phyloP scores from a whole-genome alignment of 23 red algal genomes.

The Gracilaria domingensis region DNA sequence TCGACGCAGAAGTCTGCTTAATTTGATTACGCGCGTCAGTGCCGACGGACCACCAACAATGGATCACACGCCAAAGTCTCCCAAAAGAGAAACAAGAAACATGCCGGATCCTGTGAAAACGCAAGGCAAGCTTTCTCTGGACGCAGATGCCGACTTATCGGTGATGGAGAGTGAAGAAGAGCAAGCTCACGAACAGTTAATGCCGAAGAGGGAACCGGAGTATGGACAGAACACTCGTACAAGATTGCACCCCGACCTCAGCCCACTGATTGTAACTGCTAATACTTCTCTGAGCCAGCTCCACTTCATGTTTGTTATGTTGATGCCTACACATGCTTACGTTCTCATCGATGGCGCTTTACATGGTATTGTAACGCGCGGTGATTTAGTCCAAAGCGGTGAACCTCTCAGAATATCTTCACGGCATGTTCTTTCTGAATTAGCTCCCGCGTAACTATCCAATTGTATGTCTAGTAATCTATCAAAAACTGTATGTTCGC shows the following conservation, averaged over 20 bases:
- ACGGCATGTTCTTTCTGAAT: constrained; percentile 18
- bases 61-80: background rate
- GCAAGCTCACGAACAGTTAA: constrained; percentile 4
- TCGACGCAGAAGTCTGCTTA: constrained; percentile 60
- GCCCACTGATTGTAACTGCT: constrained; percentile 87
- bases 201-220: background rate
- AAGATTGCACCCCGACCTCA: constrained; percentile 75
- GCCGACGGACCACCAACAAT: background rate
- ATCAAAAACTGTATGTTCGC: constrained; percentile 3
- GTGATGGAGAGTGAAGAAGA: constrained; percentile 24
- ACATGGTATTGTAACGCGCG: constrained; percentile 87
- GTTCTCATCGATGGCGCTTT: constrained; percentile 78
- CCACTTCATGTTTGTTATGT: constrained; percentile 99
- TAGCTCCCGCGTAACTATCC: constrained; percentile 18
- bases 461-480: constrained; percentile 1
- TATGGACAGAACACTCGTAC: constrained; percentile 23
- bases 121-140: background rate
- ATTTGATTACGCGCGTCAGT: constrained; percentile 43
- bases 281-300: constrained; percentile 87
- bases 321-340: constrained; percentile 95
- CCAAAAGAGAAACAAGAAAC: background rate
- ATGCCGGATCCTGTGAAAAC: background rate
- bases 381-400: constrained; percentile 80
- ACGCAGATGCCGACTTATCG: constrained; percentile 24
- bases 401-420: constrained; percentile 3